Evolutionary conservation across 805 yeast genomes (phyloP).

Genomic region (Candida germanica): DNA sequence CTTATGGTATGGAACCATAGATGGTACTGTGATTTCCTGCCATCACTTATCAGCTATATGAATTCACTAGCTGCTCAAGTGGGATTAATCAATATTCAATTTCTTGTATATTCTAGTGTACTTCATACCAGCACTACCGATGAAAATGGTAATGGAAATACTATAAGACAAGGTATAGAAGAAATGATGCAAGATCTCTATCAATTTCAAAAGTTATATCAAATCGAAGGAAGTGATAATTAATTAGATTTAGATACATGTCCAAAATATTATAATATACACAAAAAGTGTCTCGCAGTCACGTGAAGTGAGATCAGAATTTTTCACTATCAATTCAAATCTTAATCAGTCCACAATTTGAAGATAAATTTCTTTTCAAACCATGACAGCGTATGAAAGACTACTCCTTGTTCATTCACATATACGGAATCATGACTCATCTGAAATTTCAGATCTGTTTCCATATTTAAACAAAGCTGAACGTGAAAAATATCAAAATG

Average conservation of each 20-base stretch:
- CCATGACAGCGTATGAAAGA: constrained; percentile 5
- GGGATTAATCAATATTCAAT: constrained; percentile 74
- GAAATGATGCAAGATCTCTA: constrained; percentile 55
- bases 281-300: not conserved
- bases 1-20: constrained; percentile 97
- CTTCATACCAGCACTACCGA: constrained; percentile 13
- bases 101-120: constrained; percentile 54
- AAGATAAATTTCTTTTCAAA: no score
- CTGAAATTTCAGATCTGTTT: constrained; percentile 11
- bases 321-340: not conserved
- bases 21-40: constrained; percentile 93
- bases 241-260: constrained; percentile 10
- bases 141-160: not conserved
- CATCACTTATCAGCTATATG: constrained; percentile 57
- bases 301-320: constrained; percentile 7
- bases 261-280: not conserved
- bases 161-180: constrained; percentile 48
- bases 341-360: no score
- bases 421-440: constrained; percentile 5
- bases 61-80: constrained; percentile 65
- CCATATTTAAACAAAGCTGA: constrained; percentile 9
- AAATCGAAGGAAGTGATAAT: constrained; percentile 43
- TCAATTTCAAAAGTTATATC: constrained; percentile 44
- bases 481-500: constrained; percentile 5
- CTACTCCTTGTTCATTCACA: constrained; percentile 12